Base-by-base conservation (phyloP, 2,329 filamentous ascomycete species). In the Alternaria metachromatica region DNA sequence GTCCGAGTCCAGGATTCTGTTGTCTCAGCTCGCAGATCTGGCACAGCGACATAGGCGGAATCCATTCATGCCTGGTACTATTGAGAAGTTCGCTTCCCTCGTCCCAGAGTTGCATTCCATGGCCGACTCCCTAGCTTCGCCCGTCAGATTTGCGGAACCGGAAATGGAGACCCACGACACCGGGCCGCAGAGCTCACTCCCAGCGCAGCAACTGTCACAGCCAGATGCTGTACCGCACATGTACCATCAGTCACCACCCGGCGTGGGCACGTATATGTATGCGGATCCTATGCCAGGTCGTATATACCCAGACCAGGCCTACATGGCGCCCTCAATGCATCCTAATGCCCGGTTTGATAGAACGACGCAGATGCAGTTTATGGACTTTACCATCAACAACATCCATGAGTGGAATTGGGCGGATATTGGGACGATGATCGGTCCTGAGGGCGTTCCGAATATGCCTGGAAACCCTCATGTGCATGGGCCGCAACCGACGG, bases 61-160 rank as follows among this genome's bases (percentile, higher is more conserved):
- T 53, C 73, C 75, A 1, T 71, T 74, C 44, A 76, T 82, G 66
- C 80, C 80, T 6, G 80, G 79, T 7, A 81, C 80, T 0, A 78
- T 80, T 45, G 68, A 73, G 25, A 80, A 79, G 44, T 82, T 77
- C 62, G 77, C 77, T 9, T 74, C 75, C 5, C 70, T 82, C 9
- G 68, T 81, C 7, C 72, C 76, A 5, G 80, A 82, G 33, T 66
- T 81, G 4, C 74, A 79, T 28, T 72, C 73, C 26, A 79, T 79
- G 76, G 73, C 71, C 43, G 71, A 76, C 48, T 64, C 72, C 1
- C 65, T 76, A 65, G 68, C 69, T 55, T 63, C 61, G 11, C 23
- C 65, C 11, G 30, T 58, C 28, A 60, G 63, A 18, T 58, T 71
- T 6, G 25, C 58, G 15, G 57, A 63, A 12, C 49, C 62, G 11